These are phyloP conservation scores for Eucalyptus sideroxylon DNA, from an alignment of 345 rosid species.

Conservation along the genomic window DNA sequence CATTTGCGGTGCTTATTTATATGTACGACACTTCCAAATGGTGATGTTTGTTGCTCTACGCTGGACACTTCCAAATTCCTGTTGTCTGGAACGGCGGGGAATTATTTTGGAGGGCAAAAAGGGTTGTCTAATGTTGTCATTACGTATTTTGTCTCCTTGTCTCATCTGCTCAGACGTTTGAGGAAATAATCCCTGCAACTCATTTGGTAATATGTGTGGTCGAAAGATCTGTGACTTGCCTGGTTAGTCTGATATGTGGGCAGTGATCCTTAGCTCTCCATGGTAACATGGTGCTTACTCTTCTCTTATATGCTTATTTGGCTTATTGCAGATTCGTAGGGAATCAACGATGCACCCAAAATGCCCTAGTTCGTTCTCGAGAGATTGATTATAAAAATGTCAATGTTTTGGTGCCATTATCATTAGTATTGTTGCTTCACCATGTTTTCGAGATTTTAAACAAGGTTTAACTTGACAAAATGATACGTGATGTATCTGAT, in stretches of 20 bases:
- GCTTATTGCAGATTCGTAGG: no score
- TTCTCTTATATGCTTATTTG: no score
- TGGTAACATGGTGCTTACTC: no score
- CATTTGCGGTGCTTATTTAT: no score
- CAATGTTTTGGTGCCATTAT: background rate
- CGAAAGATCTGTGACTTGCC: no score
- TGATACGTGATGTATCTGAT: rapidly evolving
- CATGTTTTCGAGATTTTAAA: background rate
- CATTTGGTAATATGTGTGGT: no score
- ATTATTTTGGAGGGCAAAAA: background rate
- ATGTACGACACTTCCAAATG: no score
- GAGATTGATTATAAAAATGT: background rate
- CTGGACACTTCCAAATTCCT: background rate
- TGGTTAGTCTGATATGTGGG: no score
- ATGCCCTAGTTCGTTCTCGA: background rate
- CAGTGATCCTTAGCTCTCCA: no score
- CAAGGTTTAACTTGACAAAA: no score
- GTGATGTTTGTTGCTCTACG: background rate
- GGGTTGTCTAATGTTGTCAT: slow-evolving; percentile 53
- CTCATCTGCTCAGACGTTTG: no score
- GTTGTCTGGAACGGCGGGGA: background rate
- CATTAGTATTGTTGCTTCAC: background rate
- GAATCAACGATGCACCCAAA: background rate
- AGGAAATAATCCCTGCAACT: no score
- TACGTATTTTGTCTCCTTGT: background rate